Evolutionary conservation across 495 filamentous ascomycete genomes (phyloP).

Genomic region (Hypoxylon perforatum): DNA sequence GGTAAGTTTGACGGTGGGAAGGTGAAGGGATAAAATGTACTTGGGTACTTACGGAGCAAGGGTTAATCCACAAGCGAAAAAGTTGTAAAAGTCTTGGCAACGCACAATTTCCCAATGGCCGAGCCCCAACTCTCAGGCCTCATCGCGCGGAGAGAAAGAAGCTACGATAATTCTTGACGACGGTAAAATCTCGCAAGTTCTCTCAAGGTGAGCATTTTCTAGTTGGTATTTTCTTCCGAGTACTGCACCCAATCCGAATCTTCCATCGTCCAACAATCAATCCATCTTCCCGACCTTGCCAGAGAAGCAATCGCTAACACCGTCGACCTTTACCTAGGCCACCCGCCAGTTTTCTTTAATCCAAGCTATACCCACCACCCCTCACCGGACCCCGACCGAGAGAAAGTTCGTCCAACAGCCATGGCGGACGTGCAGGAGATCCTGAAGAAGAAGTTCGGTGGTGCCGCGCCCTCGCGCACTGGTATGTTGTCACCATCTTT

Average conservation of each 20-base stretch:
- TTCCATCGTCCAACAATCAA: neutral
- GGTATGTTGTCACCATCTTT: slow-evolving; percentile 65
- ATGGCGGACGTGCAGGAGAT: slow-evolving; percentile 77
- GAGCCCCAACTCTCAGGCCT: slow-evolving; percentile 39
- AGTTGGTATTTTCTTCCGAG: too few relatives aligned
- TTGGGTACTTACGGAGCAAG: slow-evolving; percentile 39
- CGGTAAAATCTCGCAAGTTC: slow-evolving; percentile 31
- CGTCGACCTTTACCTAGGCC: neutral
- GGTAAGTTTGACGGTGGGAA: neutral
- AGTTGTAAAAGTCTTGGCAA: slow-evolving; percentile 48
- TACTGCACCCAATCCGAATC: neutral
- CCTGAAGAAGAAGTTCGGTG: slow-evolving; percentile 78
- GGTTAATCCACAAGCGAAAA: slow-evolving; percentile 52
- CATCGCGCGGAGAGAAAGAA: slow-evolving; percentile 35
- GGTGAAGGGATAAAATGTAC: slow-evolving; percentile 4
- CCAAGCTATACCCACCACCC: slow-evolving; percentile 9
- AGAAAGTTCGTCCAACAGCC: slow-evolving; percentile 47
- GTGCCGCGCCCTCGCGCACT: slow-evolving; percentile 72
- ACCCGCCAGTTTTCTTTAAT: too few relatives aligned
- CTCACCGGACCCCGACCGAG: neutral
- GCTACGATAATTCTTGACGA: slow-evolving; percentile 30
- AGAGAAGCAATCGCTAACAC: neutral
- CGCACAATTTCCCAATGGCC: slow-evolving; percentile 49
- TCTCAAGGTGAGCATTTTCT: slow-evolving; percentile 29
- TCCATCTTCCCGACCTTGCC: neutral